phyloP scores from a whole-genome alignment of 495 filamentous ascomycete species.

The Aspergillus olivimuriae region DNA sequence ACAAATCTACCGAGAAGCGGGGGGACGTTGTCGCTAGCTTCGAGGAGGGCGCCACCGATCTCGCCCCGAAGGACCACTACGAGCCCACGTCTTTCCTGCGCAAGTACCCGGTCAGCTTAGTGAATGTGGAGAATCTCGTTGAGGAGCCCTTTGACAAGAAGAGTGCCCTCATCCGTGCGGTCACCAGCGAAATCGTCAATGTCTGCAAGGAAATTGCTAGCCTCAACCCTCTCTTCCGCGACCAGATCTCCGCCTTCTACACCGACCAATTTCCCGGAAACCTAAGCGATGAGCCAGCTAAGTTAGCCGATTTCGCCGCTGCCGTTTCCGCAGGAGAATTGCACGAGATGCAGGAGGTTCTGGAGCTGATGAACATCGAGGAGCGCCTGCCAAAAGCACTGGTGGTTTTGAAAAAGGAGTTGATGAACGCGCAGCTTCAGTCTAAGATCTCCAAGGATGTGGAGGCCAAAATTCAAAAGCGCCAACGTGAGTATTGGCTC shows the following conservation, averaged over 20 bases:
- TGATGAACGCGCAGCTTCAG: conserved; percentile 95
- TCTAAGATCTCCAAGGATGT: conserved; percentile 98
- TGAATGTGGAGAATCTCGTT: conserved; percentile 85
- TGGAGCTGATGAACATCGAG: conserved; percentile 82
- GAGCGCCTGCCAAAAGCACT: conserved; percentile 85
- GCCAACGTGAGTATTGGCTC: conserved; percentile 96
- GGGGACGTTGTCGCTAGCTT: conserved; percentile 97
- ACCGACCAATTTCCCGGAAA: conserved; percentile 93
- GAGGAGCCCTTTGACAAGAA: conserved; percentile 90
- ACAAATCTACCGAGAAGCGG: conserved; percentile 62
- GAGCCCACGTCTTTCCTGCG: conserved; percentile 87
- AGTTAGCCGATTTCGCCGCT: conserved; percentile 93
- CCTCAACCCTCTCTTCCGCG: conserved; percentile 90
- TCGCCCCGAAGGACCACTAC: conserved; percentile 52
- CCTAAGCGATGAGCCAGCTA: conserved; percentile 87
- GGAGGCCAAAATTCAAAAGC: conserved; percentile 94
- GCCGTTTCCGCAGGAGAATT: conserved; percentile 89
- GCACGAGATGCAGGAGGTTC: conserved; percentile 87
- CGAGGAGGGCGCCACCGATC: conserved; percentile 59
- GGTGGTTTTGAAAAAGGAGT: conserved; percentile 90
- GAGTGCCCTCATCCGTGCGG: conserved; percentile 74
- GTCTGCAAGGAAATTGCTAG: conserved; percentile 95
- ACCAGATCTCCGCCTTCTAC: conserved; percentile 95
- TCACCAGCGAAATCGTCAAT: conserved; percentile 96
- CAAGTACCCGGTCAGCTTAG: conserved; percentile 85